Evolutionary conservation across 2,329 filamentous ascomycete genomes (phyloP).

Genomic region (Colletotrichum siamense): DNA sequence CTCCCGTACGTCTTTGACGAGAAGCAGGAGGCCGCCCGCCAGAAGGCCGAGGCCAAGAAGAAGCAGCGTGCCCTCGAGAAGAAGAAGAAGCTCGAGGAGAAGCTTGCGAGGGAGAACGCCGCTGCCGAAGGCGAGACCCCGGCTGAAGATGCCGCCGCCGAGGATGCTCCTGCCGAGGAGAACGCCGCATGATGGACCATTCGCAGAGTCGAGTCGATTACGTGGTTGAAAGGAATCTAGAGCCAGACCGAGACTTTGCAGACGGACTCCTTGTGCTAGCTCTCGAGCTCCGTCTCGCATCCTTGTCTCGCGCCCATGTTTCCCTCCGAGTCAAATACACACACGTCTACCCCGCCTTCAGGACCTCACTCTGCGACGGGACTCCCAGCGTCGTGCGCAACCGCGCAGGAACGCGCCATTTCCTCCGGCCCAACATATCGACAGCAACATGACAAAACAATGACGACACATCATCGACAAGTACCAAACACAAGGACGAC

Average conservation of each 20-base stretch:
- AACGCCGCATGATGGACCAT: slow-evolving; percentile 9
- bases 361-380: not conserved
- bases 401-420: not conserved
- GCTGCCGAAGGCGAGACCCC: not conserved
- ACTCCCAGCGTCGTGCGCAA: not conserved
- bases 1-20: slow-evolving; percentile 41
- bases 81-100: slow-evolving; percentile 40
- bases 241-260: not conserved
- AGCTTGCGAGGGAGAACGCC: slow-evolving; percentile 28
- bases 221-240: not conserved
- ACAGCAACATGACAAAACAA: not conserved
- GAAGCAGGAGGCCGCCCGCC: slow-evolving; percentile 36
- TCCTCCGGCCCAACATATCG: not conserved
- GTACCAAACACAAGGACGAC: not conserved
- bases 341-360: not conserved
- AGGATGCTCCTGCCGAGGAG: not conserved
- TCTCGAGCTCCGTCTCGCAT: not conserved
- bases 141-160: not conserved
- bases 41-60: slow-evolving; percentile 33
- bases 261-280: not conserved
- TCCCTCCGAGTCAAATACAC: not conserved
- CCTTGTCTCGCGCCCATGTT: not conserved
- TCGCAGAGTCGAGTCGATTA: slow-evolving; percentile 5
- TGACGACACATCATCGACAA: not conserved
- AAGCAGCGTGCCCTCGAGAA: slow-evolving; percentile 35